phyloP scores from a whole-genome alignment of 2,329 filamentous ascomycete genomes.

The Septoria petroselini region DNA sequence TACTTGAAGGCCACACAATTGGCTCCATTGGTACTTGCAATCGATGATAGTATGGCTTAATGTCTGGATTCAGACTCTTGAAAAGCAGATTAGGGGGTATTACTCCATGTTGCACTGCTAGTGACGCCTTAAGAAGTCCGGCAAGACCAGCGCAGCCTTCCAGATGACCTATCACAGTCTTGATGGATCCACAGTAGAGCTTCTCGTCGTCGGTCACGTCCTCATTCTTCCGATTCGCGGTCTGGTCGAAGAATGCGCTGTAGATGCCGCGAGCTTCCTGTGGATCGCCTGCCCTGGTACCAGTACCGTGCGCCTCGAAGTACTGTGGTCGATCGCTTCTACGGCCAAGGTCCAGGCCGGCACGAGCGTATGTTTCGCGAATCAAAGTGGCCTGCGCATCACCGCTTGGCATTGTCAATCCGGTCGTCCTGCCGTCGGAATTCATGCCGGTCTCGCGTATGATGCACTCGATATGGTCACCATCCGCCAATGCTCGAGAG shows the following conservation, averaged over 20 bases:
- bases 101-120: slow-evolving; percentile 29
- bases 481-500: slow-evolving; percentile 47
- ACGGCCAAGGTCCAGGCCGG: slow-evolving; percentile 22
- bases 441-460: slow-evolving; percentile 40
- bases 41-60: slow-evolving; percentile 31
- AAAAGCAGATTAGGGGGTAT: slow-evolving; percentile 33
- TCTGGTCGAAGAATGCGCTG: slow-evolving; percentile 18
- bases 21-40: slow-evolving; percentile 21
- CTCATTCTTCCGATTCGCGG: not conserved
- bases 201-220: not conserved
- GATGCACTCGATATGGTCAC: slow-evolving; percentile 46
- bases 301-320: slow-evolving; percentile 37
- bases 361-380: slow-evolving; percentile 37
- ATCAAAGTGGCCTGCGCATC: slow-evolving; percentile 42
- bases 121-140: slow-evolving; percentile 29
- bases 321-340: slow-evolving; percentile 21
- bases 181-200: slow-evolving; percentile 30
- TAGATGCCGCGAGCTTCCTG: slow-evolving; percentile 30
- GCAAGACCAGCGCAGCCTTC: slow-evolving; percentile 29
- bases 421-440: slow-evolving; percentile 39
- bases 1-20: slow-evolving; percentile 34
- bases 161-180: slow-evolving; percentile 31
- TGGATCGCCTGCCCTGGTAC: slow-evolving; percentile 34
- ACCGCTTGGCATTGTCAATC: slow-evolving; percentile 42
- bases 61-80: slow-evolving; percentile 24